Evolutionary conservation across 768 basidiomycete species (phyloP).

Genomic region (Podaxis sp.): DNA sequence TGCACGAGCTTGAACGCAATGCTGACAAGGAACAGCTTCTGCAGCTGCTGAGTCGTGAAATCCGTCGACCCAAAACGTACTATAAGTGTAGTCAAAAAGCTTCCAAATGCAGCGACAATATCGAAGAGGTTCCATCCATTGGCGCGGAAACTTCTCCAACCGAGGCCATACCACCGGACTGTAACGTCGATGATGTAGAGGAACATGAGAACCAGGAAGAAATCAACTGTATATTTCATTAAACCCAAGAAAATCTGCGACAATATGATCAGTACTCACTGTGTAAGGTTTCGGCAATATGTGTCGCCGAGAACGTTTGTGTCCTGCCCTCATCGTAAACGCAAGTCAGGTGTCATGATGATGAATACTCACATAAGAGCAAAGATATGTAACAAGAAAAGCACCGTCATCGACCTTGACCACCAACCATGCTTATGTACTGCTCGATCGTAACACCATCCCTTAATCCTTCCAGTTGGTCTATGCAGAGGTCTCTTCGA

Average conservation of each 20-base stretch:
- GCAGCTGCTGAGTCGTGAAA: constrained; percentile 62
- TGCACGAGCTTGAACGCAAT: constrained; percentile 96
- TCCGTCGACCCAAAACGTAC: constrained; percentile 55
- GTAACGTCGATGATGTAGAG: constrained; percentile 76
- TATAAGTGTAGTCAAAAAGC: constrained; percentile 78
- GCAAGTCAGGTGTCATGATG: neutral
- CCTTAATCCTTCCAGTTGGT: constrained; percentile 54
- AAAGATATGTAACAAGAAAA: constrained; percentile 82
- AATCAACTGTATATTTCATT: constrained; percentile 48
- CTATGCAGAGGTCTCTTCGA: constrained; percentile 73
- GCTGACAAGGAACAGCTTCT: constrained; percentile 90
- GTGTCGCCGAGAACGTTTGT: constrained; percentile 63
- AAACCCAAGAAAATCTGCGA: constrained; percentile 4
- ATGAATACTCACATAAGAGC: constrained; percentile 66
- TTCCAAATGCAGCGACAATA: constrained; percentile 74
- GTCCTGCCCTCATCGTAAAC: constrained; percentile 52
- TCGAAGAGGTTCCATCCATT: constrained; percentile 97
- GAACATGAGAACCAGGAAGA: constrained; percentile 73
- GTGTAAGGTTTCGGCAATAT: constrained; percentile 51
- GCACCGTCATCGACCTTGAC: constrained; percentile 73
- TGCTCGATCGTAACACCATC: constrained; percentile 93
- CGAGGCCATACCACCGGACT: constrained; percentile 82
- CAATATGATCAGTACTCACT: constrained; percentile 41
- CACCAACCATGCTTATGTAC: constrained; percentile 93
- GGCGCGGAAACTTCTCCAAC: constrained; percentile 78